Conservation (phyloP, 345 rosid species). For the Camelina hispida region DNA sequence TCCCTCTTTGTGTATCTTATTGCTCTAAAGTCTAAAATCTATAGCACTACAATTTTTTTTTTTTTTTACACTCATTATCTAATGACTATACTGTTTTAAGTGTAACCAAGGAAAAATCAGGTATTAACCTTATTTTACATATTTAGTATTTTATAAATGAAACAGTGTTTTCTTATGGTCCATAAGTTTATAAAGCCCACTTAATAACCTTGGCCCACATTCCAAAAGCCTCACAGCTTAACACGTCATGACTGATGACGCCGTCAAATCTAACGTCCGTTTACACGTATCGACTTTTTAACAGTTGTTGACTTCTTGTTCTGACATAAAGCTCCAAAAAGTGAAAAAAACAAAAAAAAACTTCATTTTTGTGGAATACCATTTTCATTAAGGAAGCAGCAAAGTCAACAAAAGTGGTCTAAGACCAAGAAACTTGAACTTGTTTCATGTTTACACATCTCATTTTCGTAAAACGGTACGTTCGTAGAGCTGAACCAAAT, state of each 20-base stretch:
- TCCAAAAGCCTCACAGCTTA: not conserved
- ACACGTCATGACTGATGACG: not conserved
- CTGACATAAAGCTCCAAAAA: not conserved
- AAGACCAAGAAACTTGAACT: constrained; percentile 13
- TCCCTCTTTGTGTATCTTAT: not conserved
- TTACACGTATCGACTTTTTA: not conserved
- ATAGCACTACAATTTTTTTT: not conserved
- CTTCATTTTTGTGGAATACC: not conserved
- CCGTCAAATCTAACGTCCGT: not conserved
- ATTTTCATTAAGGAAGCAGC: not conserved
- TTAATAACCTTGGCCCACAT: not conserved
- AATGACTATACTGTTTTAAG: not conserved
- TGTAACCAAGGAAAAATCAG: not conserved
- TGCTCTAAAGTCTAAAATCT: not conserved
- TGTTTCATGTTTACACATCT: not conserved
- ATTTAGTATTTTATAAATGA: not conserved
- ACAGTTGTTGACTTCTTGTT: not conserved
- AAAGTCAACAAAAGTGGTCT: constrained; percentile 4
- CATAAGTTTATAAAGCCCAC: constrained; percentile 11
- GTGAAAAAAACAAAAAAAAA: too few relatives aligned
- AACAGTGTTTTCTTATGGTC: not conserved
- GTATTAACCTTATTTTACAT: not conserved
- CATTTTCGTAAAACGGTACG: constrained; percentile 43
- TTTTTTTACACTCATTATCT: too few relatives aligned
- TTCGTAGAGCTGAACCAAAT: constrained; percentile 46